A percentile compares a stretch with the other conserved stretches of the same genome.
Evolutionary conservation across 2,329 filamentous ascomycete genomes (phyloP).

Genomic region (Colletotrichum musicola): DNA sequence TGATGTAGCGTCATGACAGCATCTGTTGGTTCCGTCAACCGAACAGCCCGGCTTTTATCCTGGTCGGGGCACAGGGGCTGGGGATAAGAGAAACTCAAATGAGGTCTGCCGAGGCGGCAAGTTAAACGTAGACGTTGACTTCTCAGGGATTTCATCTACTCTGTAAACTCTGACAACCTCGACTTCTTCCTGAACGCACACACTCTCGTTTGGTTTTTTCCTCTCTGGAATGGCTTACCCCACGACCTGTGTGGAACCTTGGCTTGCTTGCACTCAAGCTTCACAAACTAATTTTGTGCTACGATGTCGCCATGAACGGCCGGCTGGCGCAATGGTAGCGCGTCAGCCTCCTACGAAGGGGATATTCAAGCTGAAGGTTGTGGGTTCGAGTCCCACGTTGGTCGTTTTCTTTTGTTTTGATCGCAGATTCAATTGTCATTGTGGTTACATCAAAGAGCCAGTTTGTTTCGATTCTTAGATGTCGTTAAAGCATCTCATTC

Average conservation of each 20-base stretch:
- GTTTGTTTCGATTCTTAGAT: neutral
- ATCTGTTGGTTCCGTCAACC: neutral
- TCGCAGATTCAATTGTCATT: neutral
- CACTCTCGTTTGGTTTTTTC: neutral
- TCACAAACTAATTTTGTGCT: neutral
- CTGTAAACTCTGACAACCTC: too few species aligned
- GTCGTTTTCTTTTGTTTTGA: constrained; percentile 13
- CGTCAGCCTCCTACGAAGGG: constrained; percentile 34
- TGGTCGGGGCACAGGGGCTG: neutral
- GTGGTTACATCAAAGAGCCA: neutral
- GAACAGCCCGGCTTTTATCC: neutral
- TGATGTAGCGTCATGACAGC: neutral
- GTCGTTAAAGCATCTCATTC: too few species aligned
- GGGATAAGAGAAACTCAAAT: neutral
- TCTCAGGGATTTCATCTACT: too few species aligned
- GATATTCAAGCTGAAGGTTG: constrained; percentile 29
- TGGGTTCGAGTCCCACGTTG: constrained; percentile 39
- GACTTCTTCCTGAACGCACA: neutral
- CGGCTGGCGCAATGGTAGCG: constrained; percentile 39
- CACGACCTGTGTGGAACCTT: neutral
- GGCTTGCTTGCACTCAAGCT: rapidly evolving
- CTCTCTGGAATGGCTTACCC: neutral
- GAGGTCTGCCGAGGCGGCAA: neutral
- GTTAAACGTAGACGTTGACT: too few species aligned
- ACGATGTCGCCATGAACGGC: constrained; percentile 8